phyloP scores from a whole-genome alignment of 208 protist genomes.

The Sergeia podlipaevii region DNA sequence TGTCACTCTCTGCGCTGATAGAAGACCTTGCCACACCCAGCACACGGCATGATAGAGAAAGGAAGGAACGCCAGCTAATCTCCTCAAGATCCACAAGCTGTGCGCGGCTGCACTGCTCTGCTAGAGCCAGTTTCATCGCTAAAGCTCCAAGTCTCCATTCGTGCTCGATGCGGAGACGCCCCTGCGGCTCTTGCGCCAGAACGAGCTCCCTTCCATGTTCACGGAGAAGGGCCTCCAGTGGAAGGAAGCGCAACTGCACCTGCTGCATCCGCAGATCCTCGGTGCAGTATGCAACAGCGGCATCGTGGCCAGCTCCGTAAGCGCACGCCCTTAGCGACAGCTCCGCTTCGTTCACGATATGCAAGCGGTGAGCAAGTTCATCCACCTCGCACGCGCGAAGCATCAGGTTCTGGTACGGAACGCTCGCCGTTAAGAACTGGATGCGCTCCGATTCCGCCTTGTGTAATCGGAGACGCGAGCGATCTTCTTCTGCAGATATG shows the following conservation, averaged over 20 bases:
- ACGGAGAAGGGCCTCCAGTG: slow-evolving; percentile 18
- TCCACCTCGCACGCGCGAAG: slow-evolving; percentile 35
- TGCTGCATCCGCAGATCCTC: slow-evolving; percentile 25
- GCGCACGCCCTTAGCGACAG: slow-evolving; percentile 22
- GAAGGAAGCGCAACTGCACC: slow-evolving; percentile 23
- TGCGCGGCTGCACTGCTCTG: slow-evolving; percentile 15
- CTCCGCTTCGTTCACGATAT: slow-evolving; percentile 38
- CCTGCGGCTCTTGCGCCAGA: slow-evolving; percentile 19
- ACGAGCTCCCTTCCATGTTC: slow-evolving; percentile 12
- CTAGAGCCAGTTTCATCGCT: slow-evolving; percentile 1
- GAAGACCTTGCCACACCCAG: too few species aligned
- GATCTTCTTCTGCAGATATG: too few species aligned
- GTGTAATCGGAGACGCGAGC: slow-evolving; percentile 10
- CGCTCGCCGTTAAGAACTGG: slow-evolving; percentile 18
- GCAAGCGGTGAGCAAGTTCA: slow-evolving; percentile 28
- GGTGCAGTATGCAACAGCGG: slow-evolving; percentile 15
- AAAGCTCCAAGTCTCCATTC: neutral
- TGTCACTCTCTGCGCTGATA: too few species aligned
- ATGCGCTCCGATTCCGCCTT: slow-evolving; percentile 11
- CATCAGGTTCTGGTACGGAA: slow-evolving; percentile 13
- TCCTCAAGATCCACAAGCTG: slow-evolving; percentile 12
- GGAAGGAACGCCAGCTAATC: neutral
- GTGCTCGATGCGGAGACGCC: slow-evolving; percentile 18
- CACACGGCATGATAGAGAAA: slow-evolving; percentile 2
- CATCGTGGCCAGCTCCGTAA: slow-evolving; percentile 13